Conservation (phyloP, 768 basidiomycete species). For the Candolleomyces aberdarensis region DNA sequence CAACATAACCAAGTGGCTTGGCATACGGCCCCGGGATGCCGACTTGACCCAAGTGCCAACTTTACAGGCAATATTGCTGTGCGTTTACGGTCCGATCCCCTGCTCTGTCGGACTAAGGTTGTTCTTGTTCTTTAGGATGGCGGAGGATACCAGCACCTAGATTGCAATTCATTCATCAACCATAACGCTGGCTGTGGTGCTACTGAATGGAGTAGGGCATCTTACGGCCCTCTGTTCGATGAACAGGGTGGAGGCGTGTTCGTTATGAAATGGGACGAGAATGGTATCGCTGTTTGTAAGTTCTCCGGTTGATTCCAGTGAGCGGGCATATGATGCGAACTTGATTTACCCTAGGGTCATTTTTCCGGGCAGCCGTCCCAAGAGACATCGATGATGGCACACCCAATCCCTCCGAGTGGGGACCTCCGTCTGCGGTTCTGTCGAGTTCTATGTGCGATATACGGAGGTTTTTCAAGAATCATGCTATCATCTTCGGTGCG, state of each 20-base stretch:
- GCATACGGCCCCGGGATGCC: slow-evolving; percentile 70
- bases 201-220: slow-evolving; percentile 75
- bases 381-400: slow-evolving; percentile 57
- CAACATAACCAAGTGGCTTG: slow-evolving; percentile 83
- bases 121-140: slow-evolving; percentile 4
- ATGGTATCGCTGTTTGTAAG: slow-evolving; percentile 74
- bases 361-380: slow-evolving; percentile 76
- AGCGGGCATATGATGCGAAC: not conserved
- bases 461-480: slow-evolving; percentile 57
- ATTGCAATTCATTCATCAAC: slow-evolving; percentile 51
- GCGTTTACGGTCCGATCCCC: not conserved
- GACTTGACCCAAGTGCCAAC: slow-evolving; percentile 47
- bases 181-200: slow-evolving; percentile 75
- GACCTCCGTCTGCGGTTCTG: slow-evolving; percentile 60
- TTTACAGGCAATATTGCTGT: slow-evolving; percentile 67
- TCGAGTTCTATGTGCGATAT: slow-evolving; percentile 55
- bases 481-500: slow-evolving; percentile 75
- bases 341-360: slow-evolving; percentile 54
- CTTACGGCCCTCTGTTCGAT: slow-evolving; percentile 83
- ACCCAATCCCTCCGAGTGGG: slow-evolving; percentile 70
- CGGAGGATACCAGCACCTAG: slow-evolving; percentile 48
- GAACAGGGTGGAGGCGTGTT: slow-evolving; percentile 79
- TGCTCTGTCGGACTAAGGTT: slow-evolving; percentile 27
- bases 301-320: slow-evolving; percentile 8
- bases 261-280: slow-evolving; percentile 86